Evolutionary conservation across 306 rosid species (phyloP), one percentile per base, ranked within the genome.

Genomic region (Alnus glutinosa): DNA sequence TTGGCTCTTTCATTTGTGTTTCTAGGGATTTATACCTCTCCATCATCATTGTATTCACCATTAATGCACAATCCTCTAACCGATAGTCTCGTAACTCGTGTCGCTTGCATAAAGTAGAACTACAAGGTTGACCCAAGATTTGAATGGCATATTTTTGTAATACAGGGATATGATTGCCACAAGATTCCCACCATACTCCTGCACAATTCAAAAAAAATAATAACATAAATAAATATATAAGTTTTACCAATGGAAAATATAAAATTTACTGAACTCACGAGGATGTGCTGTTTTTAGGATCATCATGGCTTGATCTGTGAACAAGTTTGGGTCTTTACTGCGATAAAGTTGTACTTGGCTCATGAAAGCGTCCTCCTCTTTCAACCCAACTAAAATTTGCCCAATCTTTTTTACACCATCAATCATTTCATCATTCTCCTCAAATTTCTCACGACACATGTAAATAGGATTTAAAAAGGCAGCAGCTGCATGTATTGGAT

Each of bases 391-490:
- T 12, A 77, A 4, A 10, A 37, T n/a, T n/a, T n/a, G n/a, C n/a
- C n/a, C n/a, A n/a, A n/a, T n/a, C n/a, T n/a, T n/a, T n/a, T n/a
- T n/a, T 48, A 77, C 16, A 1, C 64, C 74, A 7, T 77, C 37
- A 7, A 18, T 16, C 75, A 78, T 23, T 44, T 69, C 75, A 23
- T 0, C 9, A 42, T 78, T 10, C 19, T 39, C 34, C 7, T 23
- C 15, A 28, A 77, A 55, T 9, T 42, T 44, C 0, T 55, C 70
- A 55, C 32, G 2, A 47, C 1, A 30, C 81, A 78, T 28, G 18
- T 52, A 78, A 2, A 67, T 42, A 11, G 70, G 81, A 70, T 68
- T 55, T 30, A 70, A 46, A 28, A 77, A 77, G 19, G 80, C 42
- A 0, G 75, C 11, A 0, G 23, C 16, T 36, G 59, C 81, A 69